Percentiles rank a stretch among this genome's conserved stretches.
Evolutionary conservation across 2,329 filamentous ascomycete genomes (phyloP).

Genomic region (Calonectria leucothoes): DNA sequence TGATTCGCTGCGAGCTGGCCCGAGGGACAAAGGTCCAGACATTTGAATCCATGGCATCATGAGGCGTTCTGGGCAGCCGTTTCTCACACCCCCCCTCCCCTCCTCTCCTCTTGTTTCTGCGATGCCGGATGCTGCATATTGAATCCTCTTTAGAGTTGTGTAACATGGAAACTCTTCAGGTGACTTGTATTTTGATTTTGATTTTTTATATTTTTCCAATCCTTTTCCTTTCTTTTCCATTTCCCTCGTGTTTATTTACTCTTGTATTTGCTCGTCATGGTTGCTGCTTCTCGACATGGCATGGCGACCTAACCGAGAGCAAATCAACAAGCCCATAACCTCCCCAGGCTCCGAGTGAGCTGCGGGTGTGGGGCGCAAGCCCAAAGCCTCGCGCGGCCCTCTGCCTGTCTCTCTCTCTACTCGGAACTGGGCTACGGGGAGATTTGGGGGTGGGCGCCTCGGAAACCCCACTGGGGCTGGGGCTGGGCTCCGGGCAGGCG

Average conservation of each 20-base stretch:
- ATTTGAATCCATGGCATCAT: constrained; percentile 22
- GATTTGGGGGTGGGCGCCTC: constrained; percentile 15
- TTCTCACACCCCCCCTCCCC: not conserved
- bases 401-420: not conserved
- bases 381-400: not conserved
- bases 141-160: not conserved
- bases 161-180: constrained; percentile 2
- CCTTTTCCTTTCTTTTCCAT: not conserved
- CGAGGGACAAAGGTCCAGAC: not conserved
- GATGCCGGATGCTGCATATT: not conserved
- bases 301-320: not conserved
- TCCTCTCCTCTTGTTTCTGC: not conserved
- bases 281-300: not conserved
- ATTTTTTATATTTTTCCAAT: not conserved
- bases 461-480: constrained; percentile 20
- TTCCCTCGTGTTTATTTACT: not conserved
- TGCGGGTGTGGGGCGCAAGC: not conserved
- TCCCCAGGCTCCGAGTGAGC: not conserved
- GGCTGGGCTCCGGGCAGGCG: constrained; percentile 39
- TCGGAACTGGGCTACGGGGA: constrained; percentile 17
- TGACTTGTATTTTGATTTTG: not conserved
- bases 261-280: not conserved
- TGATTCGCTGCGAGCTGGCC: not conserved
- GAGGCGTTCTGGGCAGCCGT: constrained; percentile 18
- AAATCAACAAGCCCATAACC: not conserved